Base-by-base conservation (phyloP, 805 yeast genomes). In the Saturnispora galanensis region DNA sequence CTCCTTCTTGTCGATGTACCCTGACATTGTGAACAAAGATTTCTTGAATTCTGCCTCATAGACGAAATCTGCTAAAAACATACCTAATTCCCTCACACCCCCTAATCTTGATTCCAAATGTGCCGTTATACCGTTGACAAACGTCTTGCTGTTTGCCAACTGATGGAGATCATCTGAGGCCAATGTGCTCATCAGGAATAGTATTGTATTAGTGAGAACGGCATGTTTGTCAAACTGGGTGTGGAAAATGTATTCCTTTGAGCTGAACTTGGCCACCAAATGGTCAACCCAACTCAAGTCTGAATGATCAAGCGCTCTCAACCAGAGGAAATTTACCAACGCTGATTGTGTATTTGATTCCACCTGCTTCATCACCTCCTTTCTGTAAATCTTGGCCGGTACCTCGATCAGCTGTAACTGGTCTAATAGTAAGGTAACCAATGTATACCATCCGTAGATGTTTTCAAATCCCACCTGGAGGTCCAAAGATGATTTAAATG, bases 41-140 rank as follows among this genome's bases (percentile, higher is more conserved):
- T 62, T 55, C 1, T 60, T 56, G 5, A 63, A 58, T 4, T 50
- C 39, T 57, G 53, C 50, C 48, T 50, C 47, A 50, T 74, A 68
- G 1, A 76, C 56, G 12, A 57, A 55, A 52, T 80, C 81, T 1
- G 84, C 85, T 6, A 81, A 57, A 12, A 71, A 54, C 58, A 81
- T 74, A 0, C 80, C 88, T 30, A 79, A 58, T 11, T 66, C 55
- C 45, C 84, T 69, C 2, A 70, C 60, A n/a, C 54, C 56, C 1
- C 58, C 53, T 1, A 76, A 67, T 38, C 68, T 67, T 0, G 82
- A 73, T 21, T 68, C 69, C n/a, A 83, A 64, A 32, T 81, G 65
- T 41, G 67, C 62, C 0, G 83, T 71, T n/a, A 83, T 66, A 0
- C 76, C 69, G 18, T 64, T 56, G 12, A 81, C 56, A 52, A 81